Evolutionary conservation across 2,329 filamentous ascomycete genomes (phyloP).

Genomic region (Ophiostoma perfectum): DNA sequence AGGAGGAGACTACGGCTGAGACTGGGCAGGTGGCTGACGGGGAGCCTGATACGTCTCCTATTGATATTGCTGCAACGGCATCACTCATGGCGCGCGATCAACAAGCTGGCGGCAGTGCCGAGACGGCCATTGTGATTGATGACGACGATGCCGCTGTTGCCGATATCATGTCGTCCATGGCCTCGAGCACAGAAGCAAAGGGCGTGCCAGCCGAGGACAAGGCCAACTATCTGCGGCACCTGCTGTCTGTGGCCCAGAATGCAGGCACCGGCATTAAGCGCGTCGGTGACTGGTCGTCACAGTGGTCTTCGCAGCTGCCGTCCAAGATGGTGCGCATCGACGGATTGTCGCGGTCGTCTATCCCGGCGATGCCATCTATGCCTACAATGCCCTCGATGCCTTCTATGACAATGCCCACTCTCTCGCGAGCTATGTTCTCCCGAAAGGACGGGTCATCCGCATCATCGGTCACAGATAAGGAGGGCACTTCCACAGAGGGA

Average conservation of each 20-base stretch:
- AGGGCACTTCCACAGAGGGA: background rate
- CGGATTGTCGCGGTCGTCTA: conserved; percentile 28
- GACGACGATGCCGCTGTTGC: conserved; percentile 25
- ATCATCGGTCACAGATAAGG: background rate
- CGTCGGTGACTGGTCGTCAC: conserved; percentile 16
- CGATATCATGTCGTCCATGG: conserved; percentile 27
- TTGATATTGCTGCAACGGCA: background rate
- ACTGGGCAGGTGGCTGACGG: background rate
- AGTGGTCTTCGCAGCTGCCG: conserved; percentile 39
- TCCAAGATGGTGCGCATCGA: conserved; percentile 39
- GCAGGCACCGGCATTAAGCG: conserved; percentile 41
- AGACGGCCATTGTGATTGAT: conserved; percentile 10
- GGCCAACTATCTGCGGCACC: conserved; percentile 44
- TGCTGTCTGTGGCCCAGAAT: conserved; percentile 46
- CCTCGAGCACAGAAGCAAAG: background rate
- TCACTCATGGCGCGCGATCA: background rate
- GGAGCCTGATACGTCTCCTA: background rate
- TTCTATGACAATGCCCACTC: background rate
- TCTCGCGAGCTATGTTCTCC: background rate
- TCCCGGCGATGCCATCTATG: conserved; percentile 32
- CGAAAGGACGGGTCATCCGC: background rate
- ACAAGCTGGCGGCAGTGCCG: background rate
- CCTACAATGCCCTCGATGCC: conserved; percentile 26
- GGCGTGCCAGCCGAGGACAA: conserved; percentile 29
- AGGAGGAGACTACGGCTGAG: background rate